Conservation (phyloP, 352 stramenopile genomes). For the Phytophthora niederhauseri region DNA sequence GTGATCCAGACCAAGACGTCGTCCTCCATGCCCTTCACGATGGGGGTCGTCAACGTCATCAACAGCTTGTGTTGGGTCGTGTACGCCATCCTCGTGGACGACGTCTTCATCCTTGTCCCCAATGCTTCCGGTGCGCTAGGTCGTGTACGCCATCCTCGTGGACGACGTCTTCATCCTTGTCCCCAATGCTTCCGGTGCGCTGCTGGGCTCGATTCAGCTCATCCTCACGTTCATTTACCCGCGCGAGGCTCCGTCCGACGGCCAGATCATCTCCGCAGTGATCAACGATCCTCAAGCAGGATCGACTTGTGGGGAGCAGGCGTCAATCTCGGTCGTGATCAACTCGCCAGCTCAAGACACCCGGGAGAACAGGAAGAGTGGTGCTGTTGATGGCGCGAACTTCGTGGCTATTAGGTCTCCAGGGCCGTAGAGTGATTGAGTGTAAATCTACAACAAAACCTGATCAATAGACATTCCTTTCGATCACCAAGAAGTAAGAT, state of each 20-base stretch:
- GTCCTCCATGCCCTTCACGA: constrained; percentile 27
- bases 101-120: constrained; percentile 51
- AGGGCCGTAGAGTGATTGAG: neutral
- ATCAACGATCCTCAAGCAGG: constrained; percentile 20
- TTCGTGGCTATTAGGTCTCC: constrained; percentile 29
- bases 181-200: constrained; percentile 41
- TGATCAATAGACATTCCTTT: neutral
- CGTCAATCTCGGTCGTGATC: constrained; percentile 28
- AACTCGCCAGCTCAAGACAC: constrained; percentile 20
- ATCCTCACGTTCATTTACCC: constrained; percentile 42
- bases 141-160: constrained; percentile 41
- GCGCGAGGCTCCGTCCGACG: constrained; percentile 25
- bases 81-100: constrained; percentile 35
- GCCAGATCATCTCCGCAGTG: constrained; percentile 25
- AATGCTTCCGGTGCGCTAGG: constrained; percentile 44
- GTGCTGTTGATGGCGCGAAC: constrained; percentile 1
- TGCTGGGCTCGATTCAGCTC: constrained; percentile 38
- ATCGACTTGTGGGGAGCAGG: constrained; percentile 11
- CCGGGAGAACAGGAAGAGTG: constrained; percentile 15
- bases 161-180: constrained; percentile 47
- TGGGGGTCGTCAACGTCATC: constrained; percentile 25
- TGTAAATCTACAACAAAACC: neutral
- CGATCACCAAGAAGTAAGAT: neutral
- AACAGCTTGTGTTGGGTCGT: constrained; percentile 48
- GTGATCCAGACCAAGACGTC: constrained; percentile 29